phyloP scores from a whole-genome alignment of 2,329 filamentous ascomycete genomes.

The Penicillium italicum region DNA sequence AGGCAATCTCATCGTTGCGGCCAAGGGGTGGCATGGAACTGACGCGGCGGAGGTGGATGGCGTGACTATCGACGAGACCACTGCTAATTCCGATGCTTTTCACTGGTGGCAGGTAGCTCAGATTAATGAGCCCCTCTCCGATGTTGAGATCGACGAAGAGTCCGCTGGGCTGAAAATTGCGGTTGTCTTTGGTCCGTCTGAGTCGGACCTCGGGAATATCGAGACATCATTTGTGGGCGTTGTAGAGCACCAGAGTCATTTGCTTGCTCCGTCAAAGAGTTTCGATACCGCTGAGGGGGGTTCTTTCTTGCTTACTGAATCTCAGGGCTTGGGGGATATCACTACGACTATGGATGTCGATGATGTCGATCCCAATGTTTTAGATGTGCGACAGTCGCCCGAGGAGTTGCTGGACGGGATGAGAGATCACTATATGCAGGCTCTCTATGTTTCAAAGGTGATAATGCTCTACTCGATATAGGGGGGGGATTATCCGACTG shows the following conservation, averaged over 20 bases:
- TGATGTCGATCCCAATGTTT: conserved; percentile 3
- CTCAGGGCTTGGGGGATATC: conserved; percentile 15
- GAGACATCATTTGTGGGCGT: conserved; percentile 21
- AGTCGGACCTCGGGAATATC: neutral
- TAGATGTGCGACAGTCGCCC: conserved; percentile 27
- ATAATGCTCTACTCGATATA: neutral
- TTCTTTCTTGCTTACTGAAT: conserved; percentile 9
- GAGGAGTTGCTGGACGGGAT: conserved; percentile 38
- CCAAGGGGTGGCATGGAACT: conserved; percentile 30
- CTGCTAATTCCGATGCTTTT: neutral
- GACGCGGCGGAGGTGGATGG: conserved; percentile 1
- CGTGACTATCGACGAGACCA: conserved; percentile 1
- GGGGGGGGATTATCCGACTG: conserved; percentile 9
- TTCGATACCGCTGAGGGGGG: neutral
- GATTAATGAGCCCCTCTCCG: conserved; percentile 30
- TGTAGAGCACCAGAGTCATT: conserved; percentile 16
- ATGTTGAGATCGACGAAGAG: conserved; percentile 21
- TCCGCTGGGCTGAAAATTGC: conserved; percentile 27
- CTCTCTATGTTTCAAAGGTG: conserved; percentile 45
- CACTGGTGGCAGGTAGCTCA: conserved; percentile 38
- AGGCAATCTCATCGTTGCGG: conserved; percentile 38
- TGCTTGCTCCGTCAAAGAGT: conserved; percentile 10
- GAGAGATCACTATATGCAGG: conserved; percentile 42
- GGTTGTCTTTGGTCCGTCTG: conserved; percentile 29
- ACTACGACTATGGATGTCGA: conserved; percentile 14